A percentile compares a stretch with the other conserved stretches of the same genome.
Evolutionary conservation across 352 stramenopile species (phyloP).

Genomic region (Phytopythium montanum): DNA sequence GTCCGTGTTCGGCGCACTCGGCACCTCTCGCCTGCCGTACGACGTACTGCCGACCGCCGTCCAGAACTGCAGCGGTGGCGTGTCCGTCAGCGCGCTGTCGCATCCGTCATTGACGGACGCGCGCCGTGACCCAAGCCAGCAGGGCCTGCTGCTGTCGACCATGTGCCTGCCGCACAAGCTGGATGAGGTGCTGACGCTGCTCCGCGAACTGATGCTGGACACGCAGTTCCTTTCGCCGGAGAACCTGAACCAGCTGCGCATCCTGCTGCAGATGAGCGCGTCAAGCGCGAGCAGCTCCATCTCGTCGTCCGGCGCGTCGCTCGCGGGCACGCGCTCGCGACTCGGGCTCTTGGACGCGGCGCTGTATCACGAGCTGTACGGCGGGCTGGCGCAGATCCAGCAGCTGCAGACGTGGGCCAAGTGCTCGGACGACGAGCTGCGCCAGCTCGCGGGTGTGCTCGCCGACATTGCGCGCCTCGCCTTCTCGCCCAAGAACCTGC

Average conservation of each 20-base stretch:
- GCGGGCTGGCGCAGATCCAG: constrained; percentile 69
- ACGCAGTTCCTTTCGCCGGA: constrained; percentile 69
- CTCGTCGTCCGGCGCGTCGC: constrained; percentile 58
- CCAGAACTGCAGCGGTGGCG: constrained; percentile 73
- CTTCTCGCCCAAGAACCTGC: constrained; percentile 56
- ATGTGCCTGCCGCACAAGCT: constrained; percentile 78
- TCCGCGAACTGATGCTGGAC: constrained; percentile 62
- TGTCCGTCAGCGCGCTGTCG: constrained; percentile 55
- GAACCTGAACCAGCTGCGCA: constrained; percentile 71
- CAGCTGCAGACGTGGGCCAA: constrained; percentile 71
- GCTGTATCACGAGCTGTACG: constrained; percentile 65
- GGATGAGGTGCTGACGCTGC: constrained; percentile 48
- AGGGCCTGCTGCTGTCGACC: constrained; percentile 60
- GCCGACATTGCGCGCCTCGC: constrained; percentile 52
- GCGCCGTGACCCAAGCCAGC: constrained; percentile 24
- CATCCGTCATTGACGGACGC: constrained; percentile 57
- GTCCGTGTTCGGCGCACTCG: constrained; percentile 65
- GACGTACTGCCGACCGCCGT: constrained; percentile 68
- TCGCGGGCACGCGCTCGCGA: constrained; percentile 56
- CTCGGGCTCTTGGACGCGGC: constrained; percentile 48
- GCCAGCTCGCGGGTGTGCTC: constrained; percentile 44
- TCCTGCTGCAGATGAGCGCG: constrained; percentile 69
- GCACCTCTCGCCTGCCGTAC: constrained; percentile 60
- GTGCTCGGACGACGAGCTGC: constrained; percentile 63
- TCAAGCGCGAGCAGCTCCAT: constrained; percentile 67